Percentiles rank a stretch among this genome's conserved stretches.
Evolutionary conservation across 2,329 filamentous ascomycete genomes (phyloP).

Genomic region (Botrytis paeoniae): DNA sequence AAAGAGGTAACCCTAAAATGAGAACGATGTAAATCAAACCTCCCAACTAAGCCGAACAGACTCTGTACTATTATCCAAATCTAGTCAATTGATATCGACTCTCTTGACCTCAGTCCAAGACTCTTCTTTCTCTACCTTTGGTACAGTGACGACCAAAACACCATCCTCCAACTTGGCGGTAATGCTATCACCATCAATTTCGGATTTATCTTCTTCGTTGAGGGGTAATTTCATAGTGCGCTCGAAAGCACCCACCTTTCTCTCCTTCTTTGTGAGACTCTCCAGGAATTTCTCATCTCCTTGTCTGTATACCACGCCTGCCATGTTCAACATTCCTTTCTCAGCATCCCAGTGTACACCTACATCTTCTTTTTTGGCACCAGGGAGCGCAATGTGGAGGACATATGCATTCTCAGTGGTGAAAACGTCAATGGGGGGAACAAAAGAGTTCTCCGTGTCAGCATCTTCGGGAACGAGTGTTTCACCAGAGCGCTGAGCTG

Average conservation of each 20-base stretch:
- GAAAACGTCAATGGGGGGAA: conserved; percentile 73
- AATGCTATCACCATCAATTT: conserved; percentile 65
- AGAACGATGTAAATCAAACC: conserved; percentile 14
- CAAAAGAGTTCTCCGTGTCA: conserved; percentile 47
- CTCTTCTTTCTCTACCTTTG: conserved; percentile 62
- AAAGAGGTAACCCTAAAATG: neutral
- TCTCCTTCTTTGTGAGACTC: conserved; percentile 59
- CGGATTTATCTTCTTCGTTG: conserved; percentile 52
- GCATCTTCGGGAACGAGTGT: conserved; percentile 25
- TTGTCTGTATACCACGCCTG: conserved; percentile 70
- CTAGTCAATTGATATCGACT: conserved; percentile 48
- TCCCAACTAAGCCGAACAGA: conserved; percentile 14
- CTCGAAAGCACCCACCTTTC: conserved; percentile 72
- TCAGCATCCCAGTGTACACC: conserved; percentile 74
- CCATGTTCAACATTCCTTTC: conserved; percentile 60
- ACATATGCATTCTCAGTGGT: conserved; percentile 63
- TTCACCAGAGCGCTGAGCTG: conserved; percentile 28
- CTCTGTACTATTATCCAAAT: conserved; percentile 15
- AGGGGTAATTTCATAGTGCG: conserved; percentile 61
- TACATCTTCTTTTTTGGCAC: conserved; percentile 75
- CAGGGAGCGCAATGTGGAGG: conserved; percentile 71
- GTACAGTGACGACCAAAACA: conserved; percentile 71
- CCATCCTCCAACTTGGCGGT: conserved; percentile 77
- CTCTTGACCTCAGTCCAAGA: conserved; percentile 58
- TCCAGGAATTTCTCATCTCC: conserved; percentile 66